phyloP scores from a whole-genome alignment of 768 basidiomycete species.

The Termitomyces sp. region DNA sequence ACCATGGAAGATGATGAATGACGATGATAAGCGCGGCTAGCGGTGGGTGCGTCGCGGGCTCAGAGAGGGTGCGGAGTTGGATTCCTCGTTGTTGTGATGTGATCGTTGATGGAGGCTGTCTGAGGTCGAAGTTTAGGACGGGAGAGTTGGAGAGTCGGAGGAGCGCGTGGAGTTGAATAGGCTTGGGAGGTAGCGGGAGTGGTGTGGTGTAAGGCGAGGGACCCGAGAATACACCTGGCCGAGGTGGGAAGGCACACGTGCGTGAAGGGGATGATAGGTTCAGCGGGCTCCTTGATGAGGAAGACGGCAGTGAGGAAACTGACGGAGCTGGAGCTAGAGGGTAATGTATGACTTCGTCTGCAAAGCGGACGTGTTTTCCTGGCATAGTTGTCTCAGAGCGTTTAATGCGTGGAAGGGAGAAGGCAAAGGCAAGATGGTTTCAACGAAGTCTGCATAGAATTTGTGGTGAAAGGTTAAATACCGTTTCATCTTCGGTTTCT shows the following conservation, averaged over 20 bases:
- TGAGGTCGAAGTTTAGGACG: slow-evolving; percentile 22
- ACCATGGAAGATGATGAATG: slow-evolving; percentile 29
- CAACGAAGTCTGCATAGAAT: background rate
- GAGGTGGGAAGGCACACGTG: background rate
- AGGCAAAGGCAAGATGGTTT: background rate
- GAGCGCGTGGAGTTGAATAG: slow-evolving; percentile 19
- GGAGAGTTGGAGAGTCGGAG: slow-evolving; percentile 19
- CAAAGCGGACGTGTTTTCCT: slow-evolving; percentile 21
- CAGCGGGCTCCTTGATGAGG: background rate
- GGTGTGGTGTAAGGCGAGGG: background rate
- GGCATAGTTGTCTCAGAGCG: slow-evolving; percentile 4
- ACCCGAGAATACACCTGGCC: background rate
- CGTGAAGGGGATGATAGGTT: background rate
- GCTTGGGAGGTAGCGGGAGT: background rate
- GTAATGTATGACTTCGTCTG: slow-evolving; percentile 12
- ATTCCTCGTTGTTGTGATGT: slow-evolving; percentile 17
- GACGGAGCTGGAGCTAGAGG: background rate
- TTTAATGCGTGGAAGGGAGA: background rate
- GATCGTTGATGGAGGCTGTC: slow-evolving; percentile 23
- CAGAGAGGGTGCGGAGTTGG: slow-evolving; percentile 21
- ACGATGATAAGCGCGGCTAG: slow-evolving; percentile 22
- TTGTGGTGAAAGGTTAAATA: background rate
- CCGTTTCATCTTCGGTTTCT: background rate
- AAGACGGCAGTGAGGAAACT: background rate
- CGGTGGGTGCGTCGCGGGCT: slow-evolving; percentile 31